These are phyloP conservation scores for Chaetomium strumarium DNA, from an alignment of 2,329 filamentous ascomycete species.

Conservation along the genomic window DNA sequence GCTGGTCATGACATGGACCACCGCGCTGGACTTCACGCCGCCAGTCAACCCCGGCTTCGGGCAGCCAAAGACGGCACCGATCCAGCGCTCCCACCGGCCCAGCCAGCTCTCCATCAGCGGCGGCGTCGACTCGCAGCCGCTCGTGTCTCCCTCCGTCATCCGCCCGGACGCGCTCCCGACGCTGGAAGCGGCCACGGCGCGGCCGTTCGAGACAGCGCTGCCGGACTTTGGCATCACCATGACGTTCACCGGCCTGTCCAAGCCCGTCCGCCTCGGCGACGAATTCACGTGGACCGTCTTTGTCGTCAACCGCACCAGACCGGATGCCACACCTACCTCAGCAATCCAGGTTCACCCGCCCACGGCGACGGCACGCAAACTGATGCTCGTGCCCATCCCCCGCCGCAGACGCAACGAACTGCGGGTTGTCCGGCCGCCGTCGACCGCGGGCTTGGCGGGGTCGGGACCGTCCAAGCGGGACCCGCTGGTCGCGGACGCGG, in stretches of 20 bases:
- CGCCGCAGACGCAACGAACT: conserved; percentile 55
- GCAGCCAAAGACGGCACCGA: conserved; percentile 45
- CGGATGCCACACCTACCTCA: conserved; percentile 27
- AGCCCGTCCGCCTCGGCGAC: conserved; percentile 55
- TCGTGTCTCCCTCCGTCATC: conserved; percentile 50
- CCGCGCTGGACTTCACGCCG: conserved; percentile 61
- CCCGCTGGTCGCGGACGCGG: conserved; percentile 51
- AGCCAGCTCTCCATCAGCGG: conserved; percentile 59
- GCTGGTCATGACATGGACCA: conserved; percentile 62
- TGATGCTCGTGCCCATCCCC: conserved; percentile 64
- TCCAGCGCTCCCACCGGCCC: conserved; percentile 56
- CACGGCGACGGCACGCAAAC: conserved; percentile 50
- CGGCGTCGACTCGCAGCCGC: conserved; percentile 46
- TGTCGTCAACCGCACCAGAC: conserved; percentile 63
- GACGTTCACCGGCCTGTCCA: conserved; percentile 60
- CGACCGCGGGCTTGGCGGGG: conserved; percentile 40
- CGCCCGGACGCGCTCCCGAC: conserved; percentile 56
- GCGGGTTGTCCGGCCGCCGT: conserved; percentile 48
- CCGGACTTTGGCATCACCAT: conserved; percentile 67
- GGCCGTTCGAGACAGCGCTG: conserved; percentile 37
- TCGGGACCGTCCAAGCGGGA: conserved; percentile 8
- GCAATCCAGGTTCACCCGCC: not conserved
- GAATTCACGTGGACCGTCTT: conserved; percentile 69
- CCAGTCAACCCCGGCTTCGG: conserved; percentile 60
- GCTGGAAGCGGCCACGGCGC: conserved; percentile 47